phyloP scores from a whole-genome alignment of 768 basidiomycete genomes.

The Tricholoma sp. region DNA sequence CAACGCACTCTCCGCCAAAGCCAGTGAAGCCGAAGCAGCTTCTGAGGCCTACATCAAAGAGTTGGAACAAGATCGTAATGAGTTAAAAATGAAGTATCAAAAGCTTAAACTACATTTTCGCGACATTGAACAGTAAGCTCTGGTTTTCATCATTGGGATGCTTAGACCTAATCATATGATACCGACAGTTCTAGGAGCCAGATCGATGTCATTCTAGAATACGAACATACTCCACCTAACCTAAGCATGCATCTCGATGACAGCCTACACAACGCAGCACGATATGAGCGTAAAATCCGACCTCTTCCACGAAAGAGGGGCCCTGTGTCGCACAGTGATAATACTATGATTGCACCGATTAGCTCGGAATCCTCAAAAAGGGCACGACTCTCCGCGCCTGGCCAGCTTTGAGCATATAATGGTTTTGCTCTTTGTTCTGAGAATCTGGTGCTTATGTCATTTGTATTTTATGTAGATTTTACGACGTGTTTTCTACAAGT shows the following conservation, averaged over 20 bases:
- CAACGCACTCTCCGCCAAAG: neutral
- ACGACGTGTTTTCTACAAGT: neutral
- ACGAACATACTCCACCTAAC: neutral
- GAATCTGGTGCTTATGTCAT: neutral
- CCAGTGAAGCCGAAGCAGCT: constrained; percentile 7
- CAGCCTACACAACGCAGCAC: neutral
- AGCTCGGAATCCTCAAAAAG: neutral
- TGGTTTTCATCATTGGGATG: neutral
- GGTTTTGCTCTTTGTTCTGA: neutral
- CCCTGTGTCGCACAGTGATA: neutral
- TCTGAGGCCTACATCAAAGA: constrained; percentile 8
- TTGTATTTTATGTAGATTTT: neutral
- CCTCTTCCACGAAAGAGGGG: constrained; percentile 1
- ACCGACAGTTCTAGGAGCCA: neutral
- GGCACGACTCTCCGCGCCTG: neutral
- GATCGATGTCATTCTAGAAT: neutral
- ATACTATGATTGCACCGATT: no score
- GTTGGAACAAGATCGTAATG: constrained; percentile 6
- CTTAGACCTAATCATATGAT: neutral
- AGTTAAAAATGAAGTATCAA: constrained; percentile 14
- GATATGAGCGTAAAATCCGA: neutral
- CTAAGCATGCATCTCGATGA: neutral
- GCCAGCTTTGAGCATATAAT: neutral
- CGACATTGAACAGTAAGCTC: constrained; percentile 8
- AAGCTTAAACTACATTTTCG: constrained; percentile 15